Conservation (phyloP, 768 basidiomycete species). For the Mycena alexandri region DNA sequence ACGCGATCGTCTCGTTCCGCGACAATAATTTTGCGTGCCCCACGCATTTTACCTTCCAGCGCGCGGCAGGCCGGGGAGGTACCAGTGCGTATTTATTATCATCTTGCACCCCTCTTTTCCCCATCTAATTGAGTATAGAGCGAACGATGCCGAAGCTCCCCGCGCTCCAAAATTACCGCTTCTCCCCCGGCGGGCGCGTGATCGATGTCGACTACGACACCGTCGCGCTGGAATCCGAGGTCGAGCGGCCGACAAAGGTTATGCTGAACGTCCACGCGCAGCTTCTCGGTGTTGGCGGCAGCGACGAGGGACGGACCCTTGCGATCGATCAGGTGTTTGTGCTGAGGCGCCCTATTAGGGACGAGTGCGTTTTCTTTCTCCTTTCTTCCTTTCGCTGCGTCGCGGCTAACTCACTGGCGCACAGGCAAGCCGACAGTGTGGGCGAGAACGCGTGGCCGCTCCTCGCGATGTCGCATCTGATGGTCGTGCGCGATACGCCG, state of each 20-base stretch:
- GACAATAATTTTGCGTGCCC: slow-evolving; percentile 28
- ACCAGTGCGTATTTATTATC: background rate
- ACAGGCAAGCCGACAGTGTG: background rate
- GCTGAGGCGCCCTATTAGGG: slow-evolving; percentile 2
- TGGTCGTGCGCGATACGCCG: slow-evolving; percentile 33
- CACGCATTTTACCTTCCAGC: slow-evolving; percentile 27
- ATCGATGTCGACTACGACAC: slow-evolving; percentile 32
- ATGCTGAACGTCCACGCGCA: slow-evolving; percentile 30
- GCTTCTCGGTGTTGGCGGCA: slow-evolving; percentile 5
- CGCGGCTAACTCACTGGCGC: background rate
- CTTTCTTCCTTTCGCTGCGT: background rate
- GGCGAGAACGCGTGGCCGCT: slow-evolving; percentile 29
- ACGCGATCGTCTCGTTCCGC: slow-evolving; percentile 35
- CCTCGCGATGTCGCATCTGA: slow-evolving; percentile 25
- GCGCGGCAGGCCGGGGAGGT: background rate
- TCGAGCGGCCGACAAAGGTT: slow-evolving; percentile 7
- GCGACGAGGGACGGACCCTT: slow-evolving; percentile 16
- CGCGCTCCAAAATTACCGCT: slow-evolving; percentile 25
- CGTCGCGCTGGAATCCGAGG: slow-evolving; percentile 20
- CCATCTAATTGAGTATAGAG: slow-evolving; percentile 1
- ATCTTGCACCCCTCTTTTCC: background rate
- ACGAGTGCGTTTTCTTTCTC: background rate
- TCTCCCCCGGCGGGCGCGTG: background rate
- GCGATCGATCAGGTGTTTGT: slow-evolving; percentile 35
- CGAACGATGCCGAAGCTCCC: slow-evolving; percentile 30